Percentiles rank a stretch among this genome's conserved stretches.
phyloP scores from a whole-genome alignment of 2,329 filamentous ascomycete genomes.

The Beauveria asiatica region DNA sequence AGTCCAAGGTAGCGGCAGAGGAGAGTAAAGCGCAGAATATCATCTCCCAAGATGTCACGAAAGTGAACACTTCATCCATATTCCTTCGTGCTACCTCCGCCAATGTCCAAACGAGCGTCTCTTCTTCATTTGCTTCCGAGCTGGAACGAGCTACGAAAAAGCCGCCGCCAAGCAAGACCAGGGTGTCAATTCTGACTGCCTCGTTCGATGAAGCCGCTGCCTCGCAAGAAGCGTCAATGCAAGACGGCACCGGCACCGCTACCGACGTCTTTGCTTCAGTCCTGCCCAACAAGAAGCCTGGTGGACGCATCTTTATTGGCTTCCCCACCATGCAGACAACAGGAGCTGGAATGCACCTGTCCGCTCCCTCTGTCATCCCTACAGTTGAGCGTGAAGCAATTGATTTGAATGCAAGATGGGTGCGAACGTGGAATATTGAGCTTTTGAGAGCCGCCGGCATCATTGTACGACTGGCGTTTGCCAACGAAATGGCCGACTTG shows the following conservation, averaged over 20 bases:
- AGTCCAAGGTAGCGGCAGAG: constrained; percentile 50
- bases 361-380: constrained; percentile 90
- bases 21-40: constrained; percentile 54
- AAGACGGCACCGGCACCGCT: constrained; percentile 43
- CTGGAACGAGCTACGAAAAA: constrained; percentile 96
- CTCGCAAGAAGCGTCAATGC: constrained; percentile 43
- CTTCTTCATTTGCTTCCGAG: constrained; percentile 66
- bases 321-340: constrained; percentile 98
- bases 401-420: constrained; percentile 90
- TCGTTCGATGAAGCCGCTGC: constrained; percentile 75
- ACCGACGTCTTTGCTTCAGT: constrained; percentile 85
- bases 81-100: constrained; percentile 86
- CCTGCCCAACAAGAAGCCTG: constrained; percentile 71
- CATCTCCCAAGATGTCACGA: constrained; percentile 63
- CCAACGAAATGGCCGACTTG: constrained; percentile 75
- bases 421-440: constrained; percentile 91
- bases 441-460: constrained; percentile 88
- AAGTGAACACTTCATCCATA: constrained; percentile 64
- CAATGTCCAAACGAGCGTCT: constrained; percentile 67
- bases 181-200: constrained; percentile 79
- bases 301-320: constrained; percentile 88
- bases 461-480: constrained; percentile 78
- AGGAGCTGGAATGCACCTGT: constrained; percentile 86
- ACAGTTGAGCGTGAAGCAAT: constrained; percentile 96
- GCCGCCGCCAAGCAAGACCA: constrained; percentile 80